These are phyloP conservation scores for Lactarius pseudohatsudake DNA, from an alignment of 768 basidiomycete species.

Conservation along the genomic window DNA sequence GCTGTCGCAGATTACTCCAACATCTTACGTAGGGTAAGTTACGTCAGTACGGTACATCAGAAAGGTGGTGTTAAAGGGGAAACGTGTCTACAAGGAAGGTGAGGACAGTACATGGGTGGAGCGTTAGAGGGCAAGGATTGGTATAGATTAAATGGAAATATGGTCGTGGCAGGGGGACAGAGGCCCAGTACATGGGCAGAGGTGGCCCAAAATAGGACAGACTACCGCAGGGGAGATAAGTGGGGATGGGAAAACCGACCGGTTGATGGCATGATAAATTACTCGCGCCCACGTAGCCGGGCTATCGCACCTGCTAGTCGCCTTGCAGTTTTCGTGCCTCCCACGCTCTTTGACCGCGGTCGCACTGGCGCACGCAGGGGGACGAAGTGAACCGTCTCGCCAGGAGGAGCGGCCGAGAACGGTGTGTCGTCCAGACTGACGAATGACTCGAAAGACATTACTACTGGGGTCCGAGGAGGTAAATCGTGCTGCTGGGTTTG, in stretches of 20 bases:
- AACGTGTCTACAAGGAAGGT: slow-evolving; percentile 13
- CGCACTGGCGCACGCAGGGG: slow-evolving; percentile 7
- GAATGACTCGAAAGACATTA: neutral
- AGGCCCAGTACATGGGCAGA: neutral
- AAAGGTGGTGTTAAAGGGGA: neutral
- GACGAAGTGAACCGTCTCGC: slow-evolving; percentile 6
- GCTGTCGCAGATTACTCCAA: slow-evolving; percentile 6
- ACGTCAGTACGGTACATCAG: slow-evolving; percentile 9
- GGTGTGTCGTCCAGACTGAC: neutral
- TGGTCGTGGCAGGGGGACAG: slow-evolving; percentile 4
- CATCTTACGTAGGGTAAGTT: slow-evolving; percentile 1
- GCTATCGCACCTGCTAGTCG: slow-evolving; percentile 17
- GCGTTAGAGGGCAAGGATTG: slow-evolving; percentile 3
- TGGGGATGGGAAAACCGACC: neutral
- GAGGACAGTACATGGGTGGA: slow-evolving; percentile 5
- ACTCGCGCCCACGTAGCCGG: slow-evolving; percentile 25
- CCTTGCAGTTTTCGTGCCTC: slow-evolving; percentile 7
- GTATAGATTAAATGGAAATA: neutral
- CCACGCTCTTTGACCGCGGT: slow-evolving; percentile 23
- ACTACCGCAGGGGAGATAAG: neutral
- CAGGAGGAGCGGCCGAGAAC: neutral
- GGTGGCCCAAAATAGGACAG: neutral
- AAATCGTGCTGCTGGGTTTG: too few relatives aligned
- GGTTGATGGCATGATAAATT: neutral
- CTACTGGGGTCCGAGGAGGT: neutral